Evolutionary conservation across 1,284 basidiomycete species (phyloP).

Genomic region (Trichosporon ovoides): DNA sequence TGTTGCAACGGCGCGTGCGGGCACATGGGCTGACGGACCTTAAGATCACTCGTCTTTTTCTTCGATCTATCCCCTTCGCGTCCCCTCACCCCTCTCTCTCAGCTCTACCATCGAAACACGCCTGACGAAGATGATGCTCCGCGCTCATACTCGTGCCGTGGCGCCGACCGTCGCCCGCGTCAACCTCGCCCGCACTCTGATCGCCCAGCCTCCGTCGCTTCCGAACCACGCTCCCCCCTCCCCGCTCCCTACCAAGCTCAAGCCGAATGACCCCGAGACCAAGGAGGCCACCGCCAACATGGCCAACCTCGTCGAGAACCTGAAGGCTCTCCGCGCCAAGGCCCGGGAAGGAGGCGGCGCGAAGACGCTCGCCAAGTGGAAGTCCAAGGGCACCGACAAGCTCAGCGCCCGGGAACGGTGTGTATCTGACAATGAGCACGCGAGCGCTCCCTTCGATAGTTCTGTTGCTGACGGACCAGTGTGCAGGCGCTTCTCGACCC

Average conservation of each 20-base stretch:
- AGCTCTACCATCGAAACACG: neutral
- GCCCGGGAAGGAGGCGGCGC: constrained; percentile 50
- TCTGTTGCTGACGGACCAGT: constrained; percentile 40
- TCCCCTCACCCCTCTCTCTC: neutral
- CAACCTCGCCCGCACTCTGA: constrained; percentile 29
- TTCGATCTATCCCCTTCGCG: neutral
- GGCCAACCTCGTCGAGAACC: constrained; percentile 21
- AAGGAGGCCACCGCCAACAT: constrained; percentile 29
- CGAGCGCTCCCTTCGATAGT: neutral
- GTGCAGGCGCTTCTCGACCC: constrained; percentile 70
- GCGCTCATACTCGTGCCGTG: constrained; percentile 3
- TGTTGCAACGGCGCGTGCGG: too few relatives aligned
- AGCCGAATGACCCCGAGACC: constrained; percentile 26
- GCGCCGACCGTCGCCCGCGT: constrained; percentile 4
- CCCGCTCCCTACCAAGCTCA: constrained; percentile 33
- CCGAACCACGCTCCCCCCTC: constrained; percentile 28
- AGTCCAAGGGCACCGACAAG: constrained; percentile 74
- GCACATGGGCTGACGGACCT: constrained; percentile 2
- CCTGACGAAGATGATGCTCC: constrained; percentile 2
- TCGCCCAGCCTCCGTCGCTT: constrained; percentile 32
- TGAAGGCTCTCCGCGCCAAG: constrained; percentile 51
- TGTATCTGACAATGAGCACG: constrained; percentile 13
- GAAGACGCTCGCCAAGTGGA: constrained; percentile 62
- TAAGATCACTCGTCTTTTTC: neutral
- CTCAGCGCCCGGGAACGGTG: constrained; percentile 81